phyloP scores from a whole-genome alignment of 306 rosid genomes.

The Adenanthera pavonina region DNA sequence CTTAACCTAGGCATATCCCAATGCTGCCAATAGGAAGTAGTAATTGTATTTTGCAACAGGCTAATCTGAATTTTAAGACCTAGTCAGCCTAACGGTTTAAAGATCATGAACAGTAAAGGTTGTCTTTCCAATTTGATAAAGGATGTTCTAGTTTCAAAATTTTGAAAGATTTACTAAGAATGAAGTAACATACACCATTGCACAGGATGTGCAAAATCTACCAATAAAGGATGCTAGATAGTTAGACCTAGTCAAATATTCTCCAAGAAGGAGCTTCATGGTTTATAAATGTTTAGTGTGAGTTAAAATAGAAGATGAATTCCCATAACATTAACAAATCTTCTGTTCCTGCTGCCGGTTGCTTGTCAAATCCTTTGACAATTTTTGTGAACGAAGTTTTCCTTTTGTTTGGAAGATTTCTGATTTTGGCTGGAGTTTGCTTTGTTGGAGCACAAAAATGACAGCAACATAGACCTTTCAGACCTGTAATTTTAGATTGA shows the following conservation, averaged over 20 bases:
- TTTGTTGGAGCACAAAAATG: neutral
- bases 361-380: neutral
- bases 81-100: conserved; percentile 23
- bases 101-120: neutral
- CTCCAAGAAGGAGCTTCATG: neutral
- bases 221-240: neutral
- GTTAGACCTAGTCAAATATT: neutral
- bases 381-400: conserved; percentile 12
- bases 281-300: neutral
- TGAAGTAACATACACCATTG: conserved; percentile 4
- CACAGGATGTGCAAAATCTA: neutral
- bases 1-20: conserved; percentile 21
- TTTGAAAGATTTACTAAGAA: neutral
- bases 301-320: neutral
- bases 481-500: neutral
- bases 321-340: neutral
- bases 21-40: conserved; percentile 27
- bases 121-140: conserved; percentile 1
- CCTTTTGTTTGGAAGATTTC: neutral
- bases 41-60: conserved; percentile 29
- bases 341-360: neutral
- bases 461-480: neutral
- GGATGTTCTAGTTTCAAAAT: neutral
- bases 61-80: conserved; percentile 9
- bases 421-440: conserved; percentile 12